Percentiles rank a stretch among this genome's conserved stretches.
Conservation (phyloP, 163 green algal genomes). For the Dunaliella salina region DNA sequence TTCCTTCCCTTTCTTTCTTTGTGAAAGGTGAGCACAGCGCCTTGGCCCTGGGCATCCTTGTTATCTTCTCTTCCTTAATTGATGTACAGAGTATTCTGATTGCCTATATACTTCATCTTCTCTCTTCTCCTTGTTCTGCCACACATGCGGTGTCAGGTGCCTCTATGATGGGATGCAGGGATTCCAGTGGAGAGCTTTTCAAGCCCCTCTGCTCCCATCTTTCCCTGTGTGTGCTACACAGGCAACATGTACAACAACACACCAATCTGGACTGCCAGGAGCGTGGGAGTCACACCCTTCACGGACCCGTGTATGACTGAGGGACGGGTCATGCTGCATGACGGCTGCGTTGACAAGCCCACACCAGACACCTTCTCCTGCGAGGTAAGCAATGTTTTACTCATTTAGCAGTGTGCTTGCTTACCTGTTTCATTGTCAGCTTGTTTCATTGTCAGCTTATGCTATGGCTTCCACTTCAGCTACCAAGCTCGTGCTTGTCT, state of each 20-base stretch:
- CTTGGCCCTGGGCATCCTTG: too few relatives aligned
- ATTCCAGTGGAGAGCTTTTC: too few relatives aligned
- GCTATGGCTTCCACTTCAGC: background rate
- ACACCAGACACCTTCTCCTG: conserved; percentile 67
- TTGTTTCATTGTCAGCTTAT: background rate
- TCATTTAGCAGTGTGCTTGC: background rate
- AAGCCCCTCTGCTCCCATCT: too few relatives aligned
- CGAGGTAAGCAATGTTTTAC: conserved; percentile 17
- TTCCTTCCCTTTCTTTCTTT: too few relatives aligned
- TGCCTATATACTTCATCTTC: too few relatives aligned
- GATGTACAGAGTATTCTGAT: too few relatives aligned
- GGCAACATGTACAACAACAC: conserved; percentile 62
- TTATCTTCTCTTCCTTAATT: too few relatives aligned
- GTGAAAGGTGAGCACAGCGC: too few relatives aligned
- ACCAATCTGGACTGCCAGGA: conserved; percentile 49
- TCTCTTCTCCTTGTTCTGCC: too few relatives aligned
- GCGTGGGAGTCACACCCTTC: conserved; percentile 55
- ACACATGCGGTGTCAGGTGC: too few relatives aligned
- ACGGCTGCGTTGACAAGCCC: conserved; percentile 64
- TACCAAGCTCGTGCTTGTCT: too few relatives aligned
- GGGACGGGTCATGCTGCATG: conserved; percentile 42
- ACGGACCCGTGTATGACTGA: conserved; percentile 52
- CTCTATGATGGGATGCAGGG: too few relatives aligned
- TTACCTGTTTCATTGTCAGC: background rate
- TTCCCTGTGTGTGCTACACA: background rate